These are phyloP conservation scores for Nevesoporus exiguus DNA, from an alignment of 768 basidiomycete species.

Conservation along the genomic window DNA sequence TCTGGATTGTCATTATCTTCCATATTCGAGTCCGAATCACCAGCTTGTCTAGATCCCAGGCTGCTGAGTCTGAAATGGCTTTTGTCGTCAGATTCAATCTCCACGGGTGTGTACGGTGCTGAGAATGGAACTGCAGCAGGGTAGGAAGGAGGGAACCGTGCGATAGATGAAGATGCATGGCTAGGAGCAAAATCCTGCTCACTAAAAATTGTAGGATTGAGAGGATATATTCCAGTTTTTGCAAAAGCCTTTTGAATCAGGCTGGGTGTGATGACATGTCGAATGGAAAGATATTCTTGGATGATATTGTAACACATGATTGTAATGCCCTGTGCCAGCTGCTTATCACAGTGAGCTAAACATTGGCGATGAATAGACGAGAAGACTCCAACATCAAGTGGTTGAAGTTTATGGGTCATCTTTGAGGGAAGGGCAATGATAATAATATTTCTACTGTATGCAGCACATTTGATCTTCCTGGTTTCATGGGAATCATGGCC, in stretches of 20 bases:
- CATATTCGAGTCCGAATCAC: too few species aligned
- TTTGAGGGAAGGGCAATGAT: neutral
- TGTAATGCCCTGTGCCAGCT: neutral
- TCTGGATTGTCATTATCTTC: too few species aligned
- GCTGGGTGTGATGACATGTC: neutral
- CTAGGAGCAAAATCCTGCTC: too few species aligned
- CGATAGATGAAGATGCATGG: too few species aligned
- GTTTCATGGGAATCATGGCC: neutral
- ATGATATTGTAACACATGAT: neutral
- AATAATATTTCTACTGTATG: neutral
- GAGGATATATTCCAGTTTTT: too few species aligned
- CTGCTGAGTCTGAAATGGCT: too few species aligned
- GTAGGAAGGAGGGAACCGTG: too few species aligned
- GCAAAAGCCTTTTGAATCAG: neutral
- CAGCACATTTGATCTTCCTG: neutral
- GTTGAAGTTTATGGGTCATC: neutral
- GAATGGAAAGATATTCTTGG: neutral
- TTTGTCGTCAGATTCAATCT: too few species aligned
- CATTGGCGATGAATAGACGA: neutral
- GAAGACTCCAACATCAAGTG: neutral
- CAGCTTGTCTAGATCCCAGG: too few species aligned
- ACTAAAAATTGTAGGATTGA: too few species aligned
- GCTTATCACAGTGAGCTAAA: neutral
- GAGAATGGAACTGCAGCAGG: too few species aligned
- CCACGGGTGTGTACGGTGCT: too few species aligned